A percentile compares a stretch with the other conserved stretches of the same genome.
Evolutionary conservation across 2,329 filamentous ascomycete genomes (phyloP).

Genomic region (Ophiostoma pallidulum): DNA sequence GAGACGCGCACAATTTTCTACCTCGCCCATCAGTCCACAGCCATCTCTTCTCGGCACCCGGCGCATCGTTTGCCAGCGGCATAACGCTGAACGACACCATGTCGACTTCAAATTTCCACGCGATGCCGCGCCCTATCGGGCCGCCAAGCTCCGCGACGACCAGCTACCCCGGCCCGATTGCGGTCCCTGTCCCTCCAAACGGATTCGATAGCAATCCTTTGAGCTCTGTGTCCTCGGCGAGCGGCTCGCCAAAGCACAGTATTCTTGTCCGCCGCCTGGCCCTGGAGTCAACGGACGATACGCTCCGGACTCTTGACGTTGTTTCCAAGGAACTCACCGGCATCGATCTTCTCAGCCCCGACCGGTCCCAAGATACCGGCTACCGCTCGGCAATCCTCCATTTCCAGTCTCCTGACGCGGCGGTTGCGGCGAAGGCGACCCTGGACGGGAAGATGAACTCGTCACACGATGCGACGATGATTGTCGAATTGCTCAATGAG

Average conservation of each 20-base stretch:
- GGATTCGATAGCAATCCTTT: slow-evolving; percentile 35
- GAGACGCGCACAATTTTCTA: too few relatives aligned
- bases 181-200: slow-evolving; percentile 23
- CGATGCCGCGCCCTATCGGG: slow-evolving; percentile 32
- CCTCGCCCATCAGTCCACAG: too few relatives aligned
- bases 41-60: not conserved
- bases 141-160: slow-evolving; percentile 25
- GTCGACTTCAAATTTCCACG: slow-evolving; percentile 35
- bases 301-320: slow-evolving; percentile 47
- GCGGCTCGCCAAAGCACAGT: slow-evolving; percentile 28
- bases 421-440: slow-evolving; percentile 47
- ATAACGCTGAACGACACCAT: slow-evolving; percentile 29
- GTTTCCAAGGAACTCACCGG: slow-evolving; percentile 47
- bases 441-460: slow-evolving; percentile 46
- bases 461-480: slow-evolving; percentile 41
- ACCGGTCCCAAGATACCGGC: slow-evolving; percentile 40
- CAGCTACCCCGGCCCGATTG: slow-evolving; percentile 21
- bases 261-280: slow-evolving; percentile 48
- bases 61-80: slow-evolving; percentile 17
- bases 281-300: slow-evolving; percentile 42
- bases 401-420: slow-evolving; percentile 44
- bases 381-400: slow-evolving; percentile 43
- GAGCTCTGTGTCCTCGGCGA: slow-evolving; percentile 30
- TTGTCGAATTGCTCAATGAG: slow-evolving; percentile 47
- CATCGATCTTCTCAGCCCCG: slow-evolving; percentile 40